phyloP scores from a whole-genome alignment of 2,329 filamentous ascomycete genomes.

The Cladosporium cucumerinum region DNA sequence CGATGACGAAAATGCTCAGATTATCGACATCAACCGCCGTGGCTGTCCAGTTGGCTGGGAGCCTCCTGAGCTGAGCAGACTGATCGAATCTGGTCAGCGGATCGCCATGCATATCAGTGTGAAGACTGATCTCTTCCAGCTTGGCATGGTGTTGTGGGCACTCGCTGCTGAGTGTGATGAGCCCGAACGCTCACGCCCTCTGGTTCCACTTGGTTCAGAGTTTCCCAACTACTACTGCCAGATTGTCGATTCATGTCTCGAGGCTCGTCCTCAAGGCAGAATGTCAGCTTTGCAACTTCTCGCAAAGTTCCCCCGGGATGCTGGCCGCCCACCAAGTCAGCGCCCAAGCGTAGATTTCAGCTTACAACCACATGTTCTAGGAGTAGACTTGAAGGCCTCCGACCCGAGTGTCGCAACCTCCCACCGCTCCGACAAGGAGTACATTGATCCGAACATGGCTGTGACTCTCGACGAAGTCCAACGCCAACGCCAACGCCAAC shows the following conservation, averaged over 20 bases:
- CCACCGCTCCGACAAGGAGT: constrained; percentile 45
- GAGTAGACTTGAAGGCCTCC: constrained; percentile 23
- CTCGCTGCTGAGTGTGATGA: constrained; percentile 85
- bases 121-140: constrained; percentile 92
- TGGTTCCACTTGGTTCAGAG: constrained; percentile 54
- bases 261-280: constrained; percentile 67
- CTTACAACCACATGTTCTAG: constrained; percentile 1
- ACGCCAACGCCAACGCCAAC: constrained; percentile 21
- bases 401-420: constrained; percentile 37
- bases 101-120: constrained; percentile 98
- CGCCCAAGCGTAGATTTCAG: constrained; percentile 8
- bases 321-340: constrained; percentile 11
- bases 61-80: constrained; percentile 79
- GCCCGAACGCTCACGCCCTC: constrained; percentile 73
- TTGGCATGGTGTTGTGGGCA: constrained; percentile 96
- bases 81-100: constrained; percentile 83
- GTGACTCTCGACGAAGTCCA: constrained; percentile 45
- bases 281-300: constrained; percentile 71
- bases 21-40: constrained; percentile 96
- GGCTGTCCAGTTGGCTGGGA: constrained; percentile 99
- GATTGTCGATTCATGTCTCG: constrained; percentile 74
- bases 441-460: constrained; percentile 46
- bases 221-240: constrained; percentile 77
- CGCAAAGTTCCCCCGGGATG: constrained; percentile 57
- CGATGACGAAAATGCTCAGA: constrained; percentile 77